phyloP scores from a whole-genome alignment of 768 basidiomycete species.

The Rhizopogon salebrosus region DNA sequence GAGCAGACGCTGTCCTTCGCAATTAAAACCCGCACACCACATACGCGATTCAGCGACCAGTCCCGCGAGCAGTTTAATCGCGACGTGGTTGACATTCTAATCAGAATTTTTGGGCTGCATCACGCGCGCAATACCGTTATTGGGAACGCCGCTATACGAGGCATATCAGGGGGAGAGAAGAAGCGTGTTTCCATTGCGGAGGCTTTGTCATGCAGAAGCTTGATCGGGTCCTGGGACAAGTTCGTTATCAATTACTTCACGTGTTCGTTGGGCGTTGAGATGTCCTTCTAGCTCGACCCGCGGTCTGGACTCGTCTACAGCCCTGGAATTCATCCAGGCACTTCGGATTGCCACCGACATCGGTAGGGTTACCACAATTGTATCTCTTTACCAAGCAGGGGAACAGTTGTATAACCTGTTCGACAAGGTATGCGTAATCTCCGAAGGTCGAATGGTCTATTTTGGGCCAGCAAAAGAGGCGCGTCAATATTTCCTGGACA shows the following conservation, averaged over 20 bases:
- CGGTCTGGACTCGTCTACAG: slow-evolving; percentile 65
- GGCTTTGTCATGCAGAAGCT: slow-evolving; percentile 32
- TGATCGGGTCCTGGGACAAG: neutral
- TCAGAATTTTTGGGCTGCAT: slow-evolving; percentile 70
- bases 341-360: slow-evolving; percentile 64
- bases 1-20: slow-evolving; percentile 71
- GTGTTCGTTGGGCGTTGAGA: neutral
- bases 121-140: slow-evolving; percentile 72
- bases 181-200: slow-evolving; percentile 83
- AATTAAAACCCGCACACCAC: slow-evolving; percentile 34
- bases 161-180: slow-evolving; percentile 73
- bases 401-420: slow-evolving; percentile 63
- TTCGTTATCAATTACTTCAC: slow-evolving; percentile 4
- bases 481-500: slow-evolving; percentile 51
- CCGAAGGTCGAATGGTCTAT: slow-evolving; percentile 55
- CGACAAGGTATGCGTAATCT: slow-evolving; percentile 65
- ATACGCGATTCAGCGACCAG: neutral
- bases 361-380: slow-evolving; percentile 51
- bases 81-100: slow-evolving; percentile 37
- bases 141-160: slow-evolving; percentile 74
- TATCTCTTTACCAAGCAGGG: slow-evolving; percentile 83
- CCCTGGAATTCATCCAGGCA: slow-evolving; percentile 68
- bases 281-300: slow-evolving; percentile 51
- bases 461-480: slow-evolving; percentile 53
- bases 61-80: neutral